Conservation (phyloP, 148 eudicot genomes). For the Arbutus unedo region DNA sequence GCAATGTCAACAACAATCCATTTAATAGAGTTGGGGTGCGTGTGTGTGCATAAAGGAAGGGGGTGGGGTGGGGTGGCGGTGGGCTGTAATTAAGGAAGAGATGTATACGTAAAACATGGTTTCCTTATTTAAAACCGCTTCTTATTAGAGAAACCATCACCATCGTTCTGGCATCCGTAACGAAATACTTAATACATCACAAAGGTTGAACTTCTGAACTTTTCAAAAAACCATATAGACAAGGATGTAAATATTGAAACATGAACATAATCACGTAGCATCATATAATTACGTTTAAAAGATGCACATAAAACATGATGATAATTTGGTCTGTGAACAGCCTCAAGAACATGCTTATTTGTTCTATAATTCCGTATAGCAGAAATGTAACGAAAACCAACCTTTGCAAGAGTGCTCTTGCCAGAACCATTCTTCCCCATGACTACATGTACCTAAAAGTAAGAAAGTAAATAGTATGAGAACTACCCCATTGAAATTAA, state of each 20-base stretch:
- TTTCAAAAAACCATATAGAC: not conserved
- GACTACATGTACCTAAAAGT: slow-evolving; percentile 72
- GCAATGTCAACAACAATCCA: not conserved
- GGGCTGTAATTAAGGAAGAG: not conserved
- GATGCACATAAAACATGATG: not conserved
- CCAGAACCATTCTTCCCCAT: slow-evolving; percentile 99
- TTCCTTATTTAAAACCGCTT: not conserved
- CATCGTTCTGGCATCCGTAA: not conserved
- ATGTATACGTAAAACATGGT: no score
- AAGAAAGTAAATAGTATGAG: slow-evolving; percentile 16
- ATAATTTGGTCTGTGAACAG: not conserved
- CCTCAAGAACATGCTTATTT: not conserved
- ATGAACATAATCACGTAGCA: no score
- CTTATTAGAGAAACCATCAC: not conserved
- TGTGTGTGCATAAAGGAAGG: no score
- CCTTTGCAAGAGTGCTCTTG: slow-evolving; percentile 98
- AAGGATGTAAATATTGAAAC: not conserved
- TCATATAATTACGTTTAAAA: not conserved
- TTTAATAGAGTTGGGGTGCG: not conserved
- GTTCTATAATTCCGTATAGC: not conserved
- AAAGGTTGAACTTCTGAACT: not conserved
- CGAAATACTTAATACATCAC: not conserved
- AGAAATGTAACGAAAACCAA: slow-evolving; percentile 23
- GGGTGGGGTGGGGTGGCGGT: no score
- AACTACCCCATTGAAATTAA: not conserved